Base-by-base conservation (phyloP, 179 eudicot species). In the Drosera spatulata region DNA sequence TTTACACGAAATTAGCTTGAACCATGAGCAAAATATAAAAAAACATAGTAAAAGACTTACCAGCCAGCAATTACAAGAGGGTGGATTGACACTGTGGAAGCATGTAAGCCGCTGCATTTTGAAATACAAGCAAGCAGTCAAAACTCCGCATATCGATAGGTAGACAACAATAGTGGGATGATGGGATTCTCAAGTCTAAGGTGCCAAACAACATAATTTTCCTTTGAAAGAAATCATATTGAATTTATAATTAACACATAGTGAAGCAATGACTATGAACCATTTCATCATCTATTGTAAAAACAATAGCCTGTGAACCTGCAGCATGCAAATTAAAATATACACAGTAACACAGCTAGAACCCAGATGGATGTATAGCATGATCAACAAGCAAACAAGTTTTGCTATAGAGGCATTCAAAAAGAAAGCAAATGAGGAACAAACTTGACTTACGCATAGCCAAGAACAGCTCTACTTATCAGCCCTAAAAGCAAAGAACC, bases 61-160 rank as follows among this genome's bases (percentile, higher is more conserved):
- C 99, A 93, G 85, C 99, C 99, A 54, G 99, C 94, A 66, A 93
- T 89, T 41, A 93, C 95, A 65, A 93, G 93, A 11, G 99, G 99
- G 73, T 93, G 97, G 66, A 93, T 73, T 55, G 84, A 66, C 68
- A 93, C 88, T 2, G 86, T 71, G 51, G 94, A 84, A 66, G 93
- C 87, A 76, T 93, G 97, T 87, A 89, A 76, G 11, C 85, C 72
- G 69, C 99, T 86, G 82, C 77, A 69, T 55, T 40, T 64, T 50
- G 6, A 59, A 37, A 53, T 41, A 50, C 62, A 15, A 66, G 47
- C 46, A 6, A 3, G 13, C 54, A 54, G 55, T 58, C 42, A 66
- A 54, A 22, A 22, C 33, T 0, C 33, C 33, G 33, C 33, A 22
- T 22, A 22, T 22, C 33, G 33, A 22, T 22, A 22, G 33, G 33